phyloP scores from a whole-genome alignment of 768 basidiomycete species.

The Termitomyces sp. region DNA sequence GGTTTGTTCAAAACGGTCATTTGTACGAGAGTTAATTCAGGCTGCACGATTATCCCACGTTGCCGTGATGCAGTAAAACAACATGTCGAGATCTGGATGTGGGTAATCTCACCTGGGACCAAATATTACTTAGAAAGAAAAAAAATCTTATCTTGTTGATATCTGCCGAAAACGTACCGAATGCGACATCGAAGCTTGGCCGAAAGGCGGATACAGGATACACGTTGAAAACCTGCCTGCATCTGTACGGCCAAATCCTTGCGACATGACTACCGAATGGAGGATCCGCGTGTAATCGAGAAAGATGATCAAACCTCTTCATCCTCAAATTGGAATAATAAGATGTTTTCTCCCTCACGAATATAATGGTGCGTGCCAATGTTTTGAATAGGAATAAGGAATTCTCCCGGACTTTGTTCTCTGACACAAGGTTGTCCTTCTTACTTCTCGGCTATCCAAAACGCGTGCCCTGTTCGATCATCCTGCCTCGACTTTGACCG shows the following conservation, averaged over 20 bases:
- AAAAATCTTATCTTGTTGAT: constrained; percentile 48
- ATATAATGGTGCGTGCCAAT: constrained; percentile 7
- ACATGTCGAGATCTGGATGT: constrained; percentile 7
- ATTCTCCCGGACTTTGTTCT: constrained; percentile 17
- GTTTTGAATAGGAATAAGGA: constrained; percentile 11
- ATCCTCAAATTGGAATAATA: constrained; percentile 19
- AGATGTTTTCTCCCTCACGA: constrained; percentile 8
- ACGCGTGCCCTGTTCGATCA: constrained; percentile 73
- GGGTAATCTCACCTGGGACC: not conserved
- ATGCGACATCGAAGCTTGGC: constrained; percentile 59
- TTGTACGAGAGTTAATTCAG: constrained; percentile 2
- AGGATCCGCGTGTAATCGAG: constrained; percentile 14
- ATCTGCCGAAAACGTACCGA: constrained; percentile 52
- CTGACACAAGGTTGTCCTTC: constrained; percentile 27
- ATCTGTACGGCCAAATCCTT: constrained; percentile 39
- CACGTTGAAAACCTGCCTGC: constrained; percentile 51
- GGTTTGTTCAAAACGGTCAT: constrained; percentile 1
- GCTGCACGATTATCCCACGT: constrained; percentile 5
- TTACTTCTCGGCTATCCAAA: constrained; percentile 38
- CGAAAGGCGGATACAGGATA: constrained; percentile 60
- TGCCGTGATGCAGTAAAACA: constrained; percentile 2
- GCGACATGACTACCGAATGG: constrained; percentile 52
- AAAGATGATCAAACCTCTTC: constrained; percentile 23
- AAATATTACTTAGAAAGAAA: constrained; percentile 3
- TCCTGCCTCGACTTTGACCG: constrained; percentile 45